Evolutionary conservation across 345 rosid species (phyloP), one percentile per base, ranked within the genome.

Genomic region (Populus davidiana): DNA sequence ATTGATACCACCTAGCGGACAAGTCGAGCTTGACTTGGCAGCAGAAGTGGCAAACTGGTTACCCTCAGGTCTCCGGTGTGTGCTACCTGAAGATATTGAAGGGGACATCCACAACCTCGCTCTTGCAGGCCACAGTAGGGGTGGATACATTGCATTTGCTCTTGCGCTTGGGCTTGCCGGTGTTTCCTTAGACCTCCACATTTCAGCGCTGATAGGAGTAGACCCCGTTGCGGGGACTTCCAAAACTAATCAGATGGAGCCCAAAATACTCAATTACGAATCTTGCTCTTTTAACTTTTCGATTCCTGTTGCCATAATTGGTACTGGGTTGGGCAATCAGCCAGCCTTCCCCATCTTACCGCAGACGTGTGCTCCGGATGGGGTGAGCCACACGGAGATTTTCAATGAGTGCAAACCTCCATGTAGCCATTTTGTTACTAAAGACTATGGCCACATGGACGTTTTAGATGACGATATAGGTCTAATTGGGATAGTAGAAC

Each of bases 371-470:
- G 88, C 88, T 5, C 84, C 89, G 6, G 43, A 76, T 20, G 77
- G 31, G 6, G 43, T 77, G 25, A 88, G 78, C 76, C 81, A 88
- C 35, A 67, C 41, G 36, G 83, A 83, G 69, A 81, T 86, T 72
- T 88, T 70, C 74, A 49, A 23, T 1, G 82, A 85, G 81, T 76
- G 67, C 41, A 86, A 39, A 61, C 81, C 84, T 8, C 85, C 88
- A 11, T 61, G 77, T 11, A 76, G 77, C 20, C 86, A 81, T 79
- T 86, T 86, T 70, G 87, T 74, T 6, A 50, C 84, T 8, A 33
- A 65, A 20, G 63, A 83, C 0, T 88, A 86, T 27, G 88, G 89
- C 4, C 89, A 88, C 72, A 73, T 83, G 88, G 89, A 86, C 62
- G 31, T 88, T 74, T 74, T 86, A 18, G 73, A 86, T 36, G 86